Conservation (phyloP, 83 land plant species). For the Picea abies region DNA sequence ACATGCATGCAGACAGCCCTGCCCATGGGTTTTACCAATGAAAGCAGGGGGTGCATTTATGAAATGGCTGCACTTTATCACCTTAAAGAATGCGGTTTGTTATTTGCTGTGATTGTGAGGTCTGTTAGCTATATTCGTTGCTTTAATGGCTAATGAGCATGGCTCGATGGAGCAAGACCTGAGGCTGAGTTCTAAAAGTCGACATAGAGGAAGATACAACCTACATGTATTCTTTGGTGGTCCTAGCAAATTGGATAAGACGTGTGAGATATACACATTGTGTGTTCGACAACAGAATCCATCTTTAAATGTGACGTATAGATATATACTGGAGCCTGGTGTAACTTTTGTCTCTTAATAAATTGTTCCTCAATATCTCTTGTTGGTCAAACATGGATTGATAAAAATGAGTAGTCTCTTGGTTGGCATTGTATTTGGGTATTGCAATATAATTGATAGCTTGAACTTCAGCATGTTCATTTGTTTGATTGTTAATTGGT, state of each 20-base stretch:
- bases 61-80: not conserved
- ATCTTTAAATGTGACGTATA: not conserved
- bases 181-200: not conserved
- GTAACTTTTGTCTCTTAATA: slow-evolving; percentile 15
- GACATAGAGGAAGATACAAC: not conserved
- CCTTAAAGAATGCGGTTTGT: not conserved
- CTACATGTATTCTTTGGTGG: slow-evolving; percentile 11
- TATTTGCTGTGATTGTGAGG: slow-evolving; percentile 1
- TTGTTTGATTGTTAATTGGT: not conserved
- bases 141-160: not conserved
- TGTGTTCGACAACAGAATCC: slow-evolving; percentile 10
- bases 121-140: not conserved
- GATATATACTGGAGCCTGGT: slow-evolving; percentile 3
- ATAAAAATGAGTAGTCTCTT: slow-evolving; percentile 1
- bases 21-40: slow-evolving; percentile 23
- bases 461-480: not conserved
- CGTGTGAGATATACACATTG: not conserved
- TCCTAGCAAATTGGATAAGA: not conserved
- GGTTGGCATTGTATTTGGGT: not conserved
- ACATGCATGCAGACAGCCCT: slow-evolving; percentile 44
- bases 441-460: slow-evolving; percentile 3
- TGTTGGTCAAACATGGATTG: slow-evolving; percentile 1
- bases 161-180: not conserved
- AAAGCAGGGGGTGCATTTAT: not conserved
- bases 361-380: not conserved